A percentile compares a stretch with the other conserved stretches of the same genome.
These are phyloP conservation scores for Spencermartinsiella ligniputridi DNA, from an alignment of 1,139 yeast genomes.

Conservation along the genomic window DNA sequence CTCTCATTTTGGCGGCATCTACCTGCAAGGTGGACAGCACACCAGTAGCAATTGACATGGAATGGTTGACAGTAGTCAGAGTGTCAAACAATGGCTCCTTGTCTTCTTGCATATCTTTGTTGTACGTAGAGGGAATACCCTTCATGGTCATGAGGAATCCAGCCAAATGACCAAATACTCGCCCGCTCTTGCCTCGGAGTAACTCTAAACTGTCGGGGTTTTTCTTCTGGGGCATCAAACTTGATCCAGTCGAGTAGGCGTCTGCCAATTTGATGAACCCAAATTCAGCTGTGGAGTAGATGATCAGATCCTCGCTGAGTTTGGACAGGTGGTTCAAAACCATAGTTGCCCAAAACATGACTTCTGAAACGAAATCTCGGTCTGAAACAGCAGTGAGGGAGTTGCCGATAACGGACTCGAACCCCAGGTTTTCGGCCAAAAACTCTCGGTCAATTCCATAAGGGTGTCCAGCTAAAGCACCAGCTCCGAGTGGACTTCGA, in stretches of 20 bases:
- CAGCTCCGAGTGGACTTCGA: constrained; percentile 88
- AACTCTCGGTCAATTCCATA: constrained; percentile 94
- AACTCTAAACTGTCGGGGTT: constrained; percentile 95
- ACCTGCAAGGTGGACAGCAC: constrained; percentile 82
- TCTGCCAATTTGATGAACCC: constrained; percentile 91
- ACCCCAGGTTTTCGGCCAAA: constrained; percentile 73
- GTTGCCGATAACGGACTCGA: constrained; percentile 84
- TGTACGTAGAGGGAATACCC: constrained; percentile 94
- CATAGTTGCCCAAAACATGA: constrained; percentile 95
- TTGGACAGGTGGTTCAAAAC: constrained; percentile 94
- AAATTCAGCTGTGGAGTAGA: constrained; percentile 95
- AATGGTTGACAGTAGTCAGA: constrained; percentile 85
- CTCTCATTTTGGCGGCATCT: constrained; percentile 69
- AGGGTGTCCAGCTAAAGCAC: constrained; percentile 99
- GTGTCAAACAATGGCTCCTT: constrained; percentile 96
- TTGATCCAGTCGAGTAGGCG: constrained; percentile 97
- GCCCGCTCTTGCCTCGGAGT: constrained; percentile 93
- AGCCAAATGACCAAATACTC: constrained; percentile 90
- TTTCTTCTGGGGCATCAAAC: constrained; percentile 98
- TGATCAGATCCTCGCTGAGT: constrained; percentile 89
- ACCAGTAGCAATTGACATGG: constrained; percentile 91
- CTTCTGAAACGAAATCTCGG: constrained; percentile 94
- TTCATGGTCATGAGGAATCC: constrained; percentile 96
- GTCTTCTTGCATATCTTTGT: constrained; percentile 98
- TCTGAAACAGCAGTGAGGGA: constrained; percentile 94